phyloP scores from a whole-genome alignment of 805 yeast genomes.

The Cyberlindnera sargentensis region DNA sequence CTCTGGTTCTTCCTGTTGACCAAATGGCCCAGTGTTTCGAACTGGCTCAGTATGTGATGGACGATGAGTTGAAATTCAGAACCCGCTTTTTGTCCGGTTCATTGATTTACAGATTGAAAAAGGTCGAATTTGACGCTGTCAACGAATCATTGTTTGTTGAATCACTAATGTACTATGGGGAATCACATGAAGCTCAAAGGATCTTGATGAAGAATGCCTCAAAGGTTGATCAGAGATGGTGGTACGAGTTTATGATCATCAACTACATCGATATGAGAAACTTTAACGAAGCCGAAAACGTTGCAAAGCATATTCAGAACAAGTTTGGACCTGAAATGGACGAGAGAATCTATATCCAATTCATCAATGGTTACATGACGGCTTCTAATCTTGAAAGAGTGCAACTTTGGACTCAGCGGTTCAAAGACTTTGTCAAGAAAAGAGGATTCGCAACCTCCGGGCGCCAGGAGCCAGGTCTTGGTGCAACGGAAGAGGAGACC shows the following conservation, averaged over 20 bases:
- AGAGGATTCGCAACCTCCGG: constrained; percentile 18
- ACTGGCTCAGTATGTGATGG: constrained; percentile 31
- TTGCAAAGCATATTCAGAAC: constrained; percentile 24
- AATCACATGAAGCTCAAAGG: constrained; percentile 29
- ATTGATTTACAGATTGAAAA: constrained; percentile 33
- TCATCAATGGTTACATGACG: constrained; percentile 28
- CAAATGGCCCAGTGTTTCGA: constrained; percentile 30
- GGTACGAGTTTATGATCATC: constrained; percentile 44
- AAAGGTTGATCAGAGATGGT: constrained; percentile 40
- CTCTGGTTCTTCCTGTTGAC: constrained; percentile 27
- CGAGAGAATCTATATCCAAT: constrained; percentile 29
- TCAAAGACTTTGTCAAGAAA: constrained; percentile 20
- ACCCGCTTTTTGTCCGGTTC: constrained; percentile 34
- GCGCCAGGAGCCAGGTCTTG: constrained; percentile 13
- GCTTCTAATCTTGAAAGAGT: constrained; percentile 24
- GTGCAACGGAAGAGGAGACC: constrained; percentile 25
- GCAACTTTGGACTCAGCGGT: constrained; percentile 26
- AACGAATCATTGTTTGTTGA: constrained; percentile 46
- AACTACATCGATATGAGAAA: constrained; percentile 30
- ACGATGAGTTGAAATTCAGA: constrained; percentile 25
- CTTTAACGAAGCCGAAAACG: constrained; percentile 29
- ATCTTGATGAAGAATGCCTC: constrained; percentile 26
- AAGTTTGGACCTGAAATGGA: constrained; percentile 27
- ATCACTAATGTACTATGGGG: constrained; percentile 30
- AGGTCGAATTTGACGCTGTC: constrained; percentile 41